Conservation (phyloP, 2,329 filamentous ascomycete genomes). For the Aspergillus costaricaensis region DNA sequence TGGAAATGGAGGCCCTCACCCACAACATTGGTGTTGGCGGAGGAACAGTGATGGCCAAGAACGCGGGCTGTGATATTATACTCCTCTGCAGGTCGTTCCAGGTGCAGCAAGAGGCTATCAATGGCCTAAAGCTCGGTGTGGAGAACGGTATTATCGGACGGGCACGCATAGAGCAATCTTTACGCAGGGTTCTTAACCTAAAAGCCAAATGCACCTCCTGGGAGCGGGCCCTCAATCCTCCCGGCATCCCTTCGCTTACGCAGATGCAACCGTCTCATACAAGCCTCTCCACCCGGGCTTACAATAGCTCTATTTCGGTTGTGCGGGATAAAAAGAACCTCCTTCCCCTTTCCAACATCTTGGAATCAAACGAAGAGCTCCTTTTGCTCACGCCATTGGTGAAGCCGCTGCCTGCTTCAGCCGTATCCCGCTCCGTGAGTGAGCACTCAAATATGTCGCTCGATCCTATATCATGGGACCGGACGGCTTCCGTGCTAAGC, state of each 20-base stretch:
- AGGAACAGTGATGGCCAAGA: constrained; percentile 95
- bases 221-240: constrained; percentile 86
- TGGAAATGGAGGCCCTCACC: constrained; percentile 95
- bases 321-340: constrained; percentile 85
- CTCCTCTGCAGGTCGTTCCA: constrained; percentile 85
- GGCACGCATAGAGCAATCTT: constrained; percentile 75
- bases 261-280: constrained; percentile 81
- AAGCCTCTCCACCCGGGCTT: constrained; percentile 77
- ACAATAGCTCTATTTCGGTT: constrained; percentile 90
- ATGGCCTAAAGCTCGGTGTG: constrained; percentile 82
- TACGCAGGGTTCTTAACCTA: constrained; percentile 74
- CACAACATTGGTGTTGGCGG: constrained; percentile 97
- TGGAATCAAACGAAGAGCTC: constrained; percentile 85
- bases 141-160: constrained; percentile 87
- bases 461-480: constrained; percentile 59
- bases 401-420: constrained; percentile 88
- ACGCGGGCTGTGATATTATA: constrained; percentile 90
- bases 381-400: constrained; percentile 84
- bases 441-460: constrained; percentile 51
- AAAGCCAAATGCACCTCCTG: constrained; percentile 87
- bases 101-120: constrained; percentile 88
- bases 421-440: constrained; percentile 69
- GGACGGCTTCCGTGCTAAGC: constrained; percentile 72
- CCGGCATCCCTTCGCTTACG: constrained; percentile 73
- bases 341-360: constrained; percentile 76